Evolutionary conservation across 106 monocot genomes (phyloP), one percentile per base, ranked within the genome.

Genomic region (Alisma plantagoaquatica): DNA sequence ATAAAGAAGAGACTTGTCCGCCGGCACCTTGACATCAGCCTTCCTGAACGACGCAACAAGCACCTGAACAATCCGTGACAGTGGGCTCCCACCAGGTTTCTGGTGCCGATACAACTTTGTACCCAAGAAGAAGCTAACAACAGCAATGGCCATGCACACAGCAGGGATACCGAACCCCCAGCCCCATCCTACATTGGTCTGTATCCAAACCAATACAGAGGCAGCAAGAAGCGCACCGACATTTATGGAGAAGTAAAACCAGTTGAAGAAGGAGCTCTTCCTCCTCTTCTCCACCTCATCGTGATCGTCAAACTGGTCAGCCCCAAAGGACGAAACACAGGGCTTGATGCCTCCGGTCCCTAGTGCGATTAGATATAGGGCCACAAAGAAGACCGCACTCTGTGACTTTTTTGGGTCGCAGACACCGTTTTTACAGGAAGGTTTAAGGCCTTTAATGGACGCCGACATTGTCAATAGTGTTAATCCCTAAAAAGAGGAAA

Each of bases 231-330:
- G 69, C 7, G 67, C 67, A 10, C 80, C 80, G 15, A 81, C 54
- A 43, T 81, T 75, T 41, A 80, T 74, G 12, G 70, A 62, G 56
- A 80, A 67, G 48, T 80, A 74, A 61, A 80, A 80, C 74, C 74
- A 80, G 43, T 74, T 80, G 70, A 80, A 80, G 70, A 74, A 80
- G 60, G 79, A 79, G 61, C 60, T 63, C 70, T 80, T 80, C 28
- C 70, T 73, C 30, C 70, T 70, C 50, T 73, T 70, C 65, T 80
- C 79, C 1, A 53, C 41, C 9, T 57, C 58, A 29, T 80, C 80
- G 16, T 67, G 47, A 9, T 74, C 74, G 20, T 80, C 79, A 52
- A 80, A 80, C 26, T 80, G 79, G 52, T 80, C 74, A 11, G 79
- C 74, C 2, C 79, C 79, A 32, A 80, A 80, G 15, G 74, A 80